Conservation (phyloP, 2,329 filamentous ascomycete species). For the Cercospora sp. region DNA sequence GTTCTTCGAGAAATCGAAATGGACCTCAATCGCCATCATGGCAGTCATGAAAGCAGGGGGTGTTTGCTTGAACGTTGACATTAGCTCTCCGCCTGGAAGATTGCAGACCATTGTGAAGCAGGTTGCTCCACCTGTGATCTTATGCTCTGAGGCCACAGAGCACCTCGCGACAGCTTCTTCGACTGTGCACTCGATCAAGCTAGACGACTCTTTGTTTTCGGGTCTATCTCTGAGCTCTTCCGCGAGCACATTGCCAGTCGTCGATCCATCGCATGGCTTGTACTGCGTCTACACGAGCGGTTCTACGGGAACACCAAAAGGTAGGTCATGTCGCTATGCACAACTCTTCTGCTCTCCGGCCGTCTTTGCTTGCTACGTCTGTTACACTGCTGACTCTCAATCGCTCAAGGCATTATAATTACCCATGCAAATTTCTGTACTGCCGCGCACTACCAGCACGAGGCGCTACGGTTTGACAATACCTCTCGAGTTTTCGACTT, state of each 20-base stretch:
- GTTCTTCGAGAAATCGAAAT: constrained; percentile 44
- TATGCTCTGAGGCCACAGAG: constrained; percentile 4
- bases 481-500: not conserved
- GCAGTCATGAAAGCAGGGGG: constrained; percentile 45
- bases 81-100: constrained; percentile 24
- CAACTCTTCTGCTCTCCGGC: not conserved
- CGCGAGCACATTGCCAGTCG: not conserved
- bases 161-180: not conserved
- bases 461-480: not conserved
- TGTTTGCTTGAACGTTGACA: constrained; percentile 43
- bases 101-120: constrained; percentile 22
- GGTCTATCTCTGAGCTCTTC: no score
- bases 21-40: constrained; percentile 41
- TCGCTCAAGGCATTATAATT: constrained; percentile 11
- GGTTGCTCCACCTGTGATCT: constrained; percentile 26
- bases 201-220: not conserved
- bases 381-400: not conserved
- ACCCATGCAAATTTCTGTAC: constrained; percentile 14
- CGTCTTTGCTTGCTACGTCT: not conserved
- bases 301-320: constrained; percentile 14
- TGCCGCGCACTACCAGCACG: constrained; percentile 8
- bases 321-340: not conserved
- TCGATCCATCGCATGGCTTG: not conserved
- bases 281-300: constrained; percentile 13
- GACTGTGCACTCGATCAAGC: not conserved